Evolutionary conservation across 768 basidiomycete species (phyloP), one percentile per base, ranked within the genome.

Genomic region (Mycena floridula): DNA sequence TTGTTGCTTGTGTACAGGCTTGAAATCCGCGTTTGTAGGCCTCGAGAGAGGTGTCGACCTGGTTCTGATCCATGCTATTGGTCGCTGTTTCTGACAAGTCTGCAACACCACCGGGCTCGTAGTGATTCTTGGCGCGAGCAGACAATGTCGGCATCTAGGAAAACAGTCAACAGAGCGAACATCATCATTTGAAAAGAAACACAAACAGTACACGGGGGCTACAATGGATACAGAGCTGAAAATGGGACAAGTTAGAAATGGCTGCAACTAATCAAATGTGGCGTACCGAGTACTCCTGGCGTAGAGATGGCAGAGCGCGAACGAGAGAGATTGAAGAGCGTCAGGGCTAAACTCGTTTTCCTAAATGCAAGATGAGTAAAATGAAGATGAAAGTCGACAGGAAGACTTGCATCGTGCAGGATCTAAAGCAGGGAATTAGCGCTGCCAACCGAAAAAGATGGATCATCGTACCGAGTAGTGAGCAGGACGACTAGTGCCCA

Each of bases 201-300:
- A 43, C 82, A 59, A 52, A 88, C 86, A 89, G 52, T 89, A 89
- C 0, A 89, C 85, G 0, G 87, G 87, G 0, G 86, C 87, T 0
- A 87, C 87, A 40, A 89, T 88, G 0, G 87, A 89, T 1, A 89
- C 87, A 0, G 85, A 85, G 20, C n/a, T n/a, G n/a, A n/a, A n/a
- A n/a, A n/a, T n/a, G n/a, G n/a, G n/a, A n/a, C n/a, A n/a, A n/a
- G n/a, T n/a, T n/a, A n/a, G n/a, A n/a, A n/a, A n/a, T n/a, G n/a
- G n/a, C n/a, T n/a, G n/a, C n/a, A n/a, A n/a, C n/a, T n/a, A n/a
- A n/a, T n/a, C n/a, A n/a, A n/a, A n/a, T n/a, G n/a, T n/a, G n/a
- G n/a, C n/a, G n/a, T n/a, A n/a, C n/a, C 87, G 79, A 3, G 86
- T 89, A 8, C 85, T 79, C 3, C 87, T 76, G 1, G 87, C 85